phyloP scores from a whole-genome alignment of 257 asterid species.

The Solanum rostratum region DNA sequence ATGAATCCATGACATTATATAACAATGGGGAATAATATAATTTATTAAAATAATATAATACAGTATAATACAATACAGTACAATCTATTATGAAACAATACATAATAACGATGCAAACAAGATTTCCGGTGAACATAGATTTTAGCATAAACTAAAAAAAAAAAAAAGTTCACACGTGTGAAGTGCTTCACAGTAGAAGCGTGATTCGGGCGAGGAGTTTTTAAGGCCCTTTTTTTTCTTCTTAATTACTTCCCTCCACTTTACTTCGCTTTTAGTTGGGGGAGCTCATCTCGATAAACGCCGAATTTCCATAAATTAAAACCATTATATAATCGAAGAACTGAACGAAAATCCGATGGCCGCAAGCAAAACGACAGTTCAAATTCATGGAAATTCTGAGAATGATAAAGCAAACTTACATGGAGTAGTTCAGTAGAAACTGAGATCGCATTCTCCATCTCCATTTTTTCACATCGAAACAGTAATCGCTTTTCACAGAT shows the following conservation, averaged over 20 bases:
- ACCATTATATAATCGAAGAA: background rate
- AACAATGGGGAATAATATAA: too few species aligned
- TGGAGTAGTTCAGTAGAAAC: background rate
- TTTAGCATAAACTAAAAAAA: too few species aligned
- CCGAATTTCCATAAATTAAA: background rate
- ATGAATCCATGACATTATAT: too few species aligned
- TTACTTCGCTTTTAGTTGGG: background rate
- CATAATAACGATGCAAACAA: too few species aligned
- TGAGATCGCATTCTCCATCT: background rate
- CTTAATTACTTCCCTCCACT: background rate
- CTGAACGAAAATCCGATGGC: background rate
- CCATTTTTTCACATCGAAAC: background rate
- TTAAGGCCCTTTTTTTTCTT: background rate
- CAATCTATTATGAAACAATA: too few species aligned
- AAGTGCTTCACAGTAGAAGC: background rate
- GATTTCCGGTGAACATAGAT: too few species aligned
- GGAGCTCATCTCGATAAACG: background rate
- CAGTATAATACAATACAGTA: too few species aligned
- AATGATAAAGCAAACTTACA: background rate
- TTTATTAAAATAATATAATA: too few species aligned
- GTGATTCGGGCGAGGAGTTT: background rate
- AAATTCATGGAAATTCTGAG: background rate
- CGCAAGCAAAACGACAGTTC: background rate
- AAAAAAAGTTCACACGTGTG: background rate
- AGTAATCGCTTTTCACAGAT: background rate